These are phyloP conservation scores for Mucor irregularis DNA, from an alignment of 371 early-diverging fungal species.

Conservation along the genomic window DNA sequence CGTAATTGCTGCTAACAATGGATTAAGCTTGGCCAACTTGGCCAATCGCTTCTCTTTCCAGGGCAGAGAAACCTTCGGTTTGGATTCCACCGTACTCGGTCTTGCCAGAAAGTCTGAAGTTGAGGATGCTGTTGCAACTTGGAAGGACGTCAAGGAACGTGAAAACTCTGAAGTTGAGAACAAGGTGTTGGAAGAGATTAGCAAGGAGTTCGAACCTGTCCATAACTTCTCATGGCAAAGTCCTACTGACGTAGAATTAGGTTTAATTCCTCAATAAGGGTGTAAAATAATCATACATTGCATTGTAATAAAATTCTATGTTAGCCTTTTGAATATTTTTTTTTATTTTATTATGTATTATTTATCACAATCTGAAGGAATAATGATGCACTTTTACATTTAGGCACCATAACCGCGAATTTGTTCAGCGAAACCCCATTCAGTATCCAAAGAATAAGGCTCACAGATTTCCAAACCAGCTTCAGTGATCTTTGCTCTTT, in stretches of 20 bases:
- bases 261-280: conserved; percentile 17
- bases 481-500: conserved; percentile 87
- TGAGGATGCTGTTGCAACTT: conserved; percentile 54
- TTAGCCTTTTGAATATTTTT: background rate
- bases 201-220: conserved; percentile 29
- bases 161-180: conserved; percentile 31
- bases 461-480: conserved; percentile 83
- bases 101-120: conserved; percentile 65
- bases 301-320: conserved; percentile 2
- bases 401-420: conserved; percentile 89
- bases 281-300: too few relatives aligned
- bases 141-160: conserved; percentile 39
- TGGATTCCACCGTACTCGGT: conserved; percentile 69
- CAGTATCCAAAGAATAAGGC: conserved; percentile 88
- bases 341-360: background rate
- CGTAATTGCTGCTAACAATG: conserved; percentile 32
- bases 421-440: conserved; percentile 92
- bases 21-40: conserved; percentile 56
- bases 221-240: conserved; percentile 50
- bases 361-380: background rate
- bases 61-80: conserved; percentile 39
- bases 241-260: conserved; percentile 41
- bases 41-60: conserved; percentile 69
- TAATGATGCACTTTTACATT: conserved; percentile 10
- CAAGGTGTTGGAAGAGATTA: conserved; percentile 24